Conservation (phyloP, 208 protist genomes). For the Angomonas ambiguus region DNA sequence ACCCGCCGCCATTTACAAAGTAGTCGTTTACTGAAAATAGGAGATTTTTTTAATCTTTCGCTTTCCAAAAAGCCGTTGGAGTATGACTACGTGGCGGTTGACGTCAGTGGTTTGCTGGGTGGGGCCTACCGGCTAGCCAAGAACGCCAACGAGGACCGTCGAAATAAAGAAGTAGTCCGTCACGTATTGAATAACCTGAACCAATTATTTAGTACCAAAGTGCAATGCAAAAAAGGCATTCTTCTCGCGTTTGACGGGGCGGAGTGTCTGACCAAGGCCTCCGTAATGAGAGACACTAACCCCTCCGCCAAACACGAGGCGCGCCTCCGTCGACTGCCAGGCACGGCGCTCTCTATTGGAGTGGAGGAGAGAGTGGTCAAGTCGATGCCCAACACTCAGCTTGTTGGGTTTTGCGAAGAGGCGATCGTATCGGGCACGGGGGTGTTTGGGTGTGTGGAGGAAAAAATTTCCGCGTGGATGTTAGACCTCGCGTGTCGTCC, state of each 20-base stretch:
- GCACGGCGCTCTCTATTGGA: conserved; percentile 50
- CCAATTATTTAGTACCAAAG: conserved; percentile 46
- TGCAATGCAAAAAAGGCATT: conserved; percentile 39
- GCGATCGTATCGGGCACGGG: conserved; percentile 66
- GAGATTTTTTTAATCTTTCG: conserved; percentile 51
- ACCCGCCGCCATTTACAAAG: background rate
- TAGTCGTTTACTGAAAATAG: background rate
- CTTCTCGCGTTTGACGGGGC: conserved; percentile 73
- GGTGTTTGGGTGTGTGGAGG: conserved; percentile 65
- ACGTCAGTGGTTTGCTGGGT: conserved; percentile 56
- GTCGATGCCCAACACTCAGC: conserved; percentile 51
- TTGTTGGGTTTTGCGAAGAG: conserved; percentile 39
- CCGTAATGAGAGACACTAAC: conserved; percentile 21
- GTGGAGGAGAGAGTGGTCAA: conserved; percentile 79
- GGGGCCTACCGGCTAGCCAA: conserved; percentile 62
- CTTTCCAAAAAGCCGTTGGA: conserved; percentile 79
- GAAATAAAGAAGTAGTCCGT: conserved; percentile 53
- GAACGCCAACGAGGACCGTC: conserved; percentile 54
- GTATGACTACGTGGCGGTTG: conserved; percentile 79
- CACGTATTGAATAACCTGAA: conserved; percentile 57
- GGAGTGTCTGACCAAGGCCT: conserved; percentile 52
- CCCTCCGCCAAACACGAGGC: conserved; percentile 43
- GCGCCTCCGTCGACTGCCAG: conserved; percentile 55
- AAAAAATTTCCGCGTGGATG: conserved; percentile 83
- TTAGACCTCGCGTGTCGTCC: conserved; percentile 75